Conservation (phyloP, 2,329 filamentous ascomycete genomes). For the Hysterium pulicare region DNA sequence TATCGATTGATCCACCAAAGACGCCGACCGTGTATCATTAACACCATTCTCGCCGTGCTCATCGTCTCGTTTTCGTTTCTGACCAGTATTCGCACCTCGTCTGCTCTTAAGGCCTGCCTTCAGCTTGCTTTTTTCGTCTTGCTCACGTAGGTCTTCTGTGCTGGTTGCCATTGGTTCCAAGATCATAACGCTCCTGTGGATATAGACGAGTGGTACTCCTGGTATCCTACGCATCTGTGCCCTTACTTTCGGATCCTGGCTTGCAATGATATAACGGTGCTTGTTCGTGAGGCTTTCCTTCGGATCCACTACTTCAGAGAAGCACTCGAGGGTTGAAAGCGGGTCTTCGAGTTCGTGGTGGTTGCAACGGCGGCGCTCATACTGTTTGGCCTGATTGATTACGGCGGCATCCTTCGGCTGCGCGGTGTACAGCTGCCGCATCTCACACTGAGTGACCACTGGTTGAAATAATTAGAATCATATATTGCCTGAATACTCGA, state of each 20-base stretch:
- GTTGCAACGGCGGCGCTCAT: slow-evolving; percentile 73
- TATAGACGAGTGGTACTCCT: slow-evolving; percentile 74
- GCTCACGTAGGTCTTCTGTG: slow-evolving; percentile 60
- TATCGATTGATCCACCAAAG: slow-evolving; percentile 7
- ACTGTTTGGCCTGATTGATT: slow-evolving; percentile 71
- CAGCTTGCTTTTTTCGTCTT: slow-evolving; percentile 73
- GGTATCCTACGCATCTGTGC: slow-evolving; percentile 62
- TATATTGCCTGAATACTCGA: too few species aligned
- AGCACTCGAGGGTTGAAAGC: slow-evolving; percentile 65
- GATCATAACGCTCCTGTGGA: slow-evolving; percentile 74
- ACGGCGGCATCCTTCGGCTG: slow-evolving; percentile 55
- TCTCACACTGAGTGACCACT: slow-evolving; percentile 80
- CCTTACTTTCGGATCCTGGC: slow-evolving; percentile 65
- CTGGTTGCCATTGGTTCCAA: slow-evolving; percentile 72
- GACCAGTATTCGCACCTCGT: slow-evolving; percentile 20
- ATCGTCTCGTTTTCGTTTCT: slow-evolving; percentile 42
- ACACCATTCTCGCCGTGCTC: slow-evolving; percentile 34
- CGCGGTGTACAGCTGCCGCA: slow-evolving; percentile 70
- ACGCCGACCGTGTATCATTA: slow-evolving; percentile 17
- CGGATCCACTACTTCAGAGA: slow-evolving; percentile 72
- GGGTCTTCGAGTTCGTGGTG: slow-evolving; percentile 74
- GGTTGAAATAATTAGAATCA: slow-evolving; percentile 2
- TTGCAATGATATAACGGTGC: slow-evolving; percentile 74
- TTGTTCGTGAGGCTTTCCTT: slow-evolving; percentile 71
- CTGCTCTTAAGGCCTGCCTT: slow-evolving; percentile 61